These are phyloP conservation scores for Sugiyamaella lignohabitans DNA, from an alignment of 805 yeast species.

Conservation along the genomic window DNA sequence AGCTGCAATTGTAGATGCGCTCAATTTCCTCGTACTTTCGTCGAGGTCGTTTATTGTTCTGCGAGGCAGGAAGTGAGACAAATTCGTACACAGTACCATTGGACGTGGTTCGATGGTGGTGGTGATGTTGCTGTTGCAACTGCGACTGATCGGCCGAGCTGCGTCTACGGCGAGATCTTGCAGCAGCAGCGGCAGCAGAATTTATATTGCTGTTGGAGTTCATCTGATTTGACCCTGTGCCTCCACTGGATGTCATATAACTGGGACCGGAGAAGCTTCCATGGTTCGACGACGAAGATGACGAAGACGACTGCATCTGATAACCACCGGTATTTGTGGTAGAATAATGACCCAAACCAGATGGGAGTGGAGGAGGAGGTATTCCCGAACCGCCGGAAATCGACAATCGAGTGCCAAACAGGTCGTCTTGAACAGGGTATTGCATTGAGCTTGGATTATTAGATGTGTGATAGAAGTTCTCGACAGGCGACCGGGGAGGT, in stretches of 20 bases:
- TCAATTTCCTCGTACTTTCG: constrained; percentile 51
- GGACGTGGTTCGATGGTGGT: constrained; percentile 5
- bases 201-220: background rate
- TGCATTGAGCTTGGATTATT: background rate
- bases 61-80: constrained; percentile 26
- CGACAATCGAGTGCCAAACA: background rate
- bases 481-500: constrained; percentile 12
- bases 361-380: background rate
- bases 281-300: background rate
- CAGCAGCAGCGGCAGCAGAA: constrained; percentile 4
- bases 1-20: constrained; percentile 46
- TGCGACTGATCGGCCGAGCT: constrained; percentile 1
- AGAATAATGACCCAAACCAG: background rate
- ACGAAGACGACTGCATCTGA: background rate
- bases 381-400: background rate
- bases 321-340: background rate
- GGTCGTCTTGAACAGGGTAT: background rate
- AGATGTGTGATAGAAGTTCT: constrained; percentile 6
- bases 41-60: constrained; percentile 42
- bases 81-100: constrained; percentile 14
- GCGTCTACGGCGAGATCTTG: background rate
- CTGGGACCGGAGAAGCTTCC: background rate
- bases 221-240: background rate
- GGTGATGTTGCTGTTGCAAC: constrained; percentile 3
- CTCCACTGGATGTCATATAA: background rate